Evolutionary conservation across 2,329 filamentous ascomycete genomes (phyloP), one percentile per base, ranked within the genome.

Genomic region (Nectriaceae sp.): DNA sequence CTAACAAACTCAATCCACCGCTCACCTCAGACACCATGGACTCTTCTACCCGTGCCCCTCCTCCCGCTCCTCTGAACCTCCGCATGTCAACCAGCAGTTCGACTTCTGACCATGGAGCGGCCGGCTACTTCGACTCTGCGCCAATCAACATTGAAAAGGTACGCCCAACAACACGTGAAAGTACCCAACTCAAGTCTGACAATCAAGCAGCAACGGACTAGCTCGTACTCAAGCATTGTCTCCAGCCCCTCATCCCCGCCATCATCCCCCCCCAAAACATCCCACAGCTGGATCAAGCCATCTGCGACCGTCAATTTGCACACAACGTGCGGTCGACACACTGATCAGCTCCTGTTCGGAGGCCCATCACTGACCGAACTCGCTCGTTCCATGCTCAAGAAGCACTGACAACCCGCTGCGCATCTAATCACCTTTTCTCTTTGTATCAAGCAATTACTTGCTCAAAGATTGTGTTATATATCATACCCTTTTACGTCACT

Each of bases 261-360:
- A 21, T 54, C 63, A 16, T 60, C 63, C 33, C 59, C 59, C 37
- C 59, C 67, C 48, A 69, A 65, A 47, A 56, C 61, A 5, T 59
- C 69, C 16, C 66, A 68, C 51, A 54, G 54, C 44, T 64, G 64
- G 47, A 55, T 70, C 55, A 70, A 66, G 56, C 57, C 71, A 6
- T 60, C 69, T n/a, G 71, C 69, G 18, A 71, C 69, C 8, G 70
- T 75, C 55, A 82, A 82, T 52, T 71, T 75, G 36, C 73, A 80
- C 64, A 80, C 77, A 29, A 76, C 78, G 49, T 82, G 79, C 52
- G 79, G 79, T 13, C 71, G 79, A 13, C 78, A 82, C 62, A 76
- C 76, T 33, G 72, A 79, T 55, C 76, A 81, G 56, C 78, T 73
- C 49, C 66, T 82, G 13, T 77, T 82, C 51, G 68, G 75, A 26